Evolutionary conservation across 495 filamentous ascomycete species (phyloP), one percentile per base, ranked within the genome.

Genomic region (Elasticomyces elasticus): DNA sequence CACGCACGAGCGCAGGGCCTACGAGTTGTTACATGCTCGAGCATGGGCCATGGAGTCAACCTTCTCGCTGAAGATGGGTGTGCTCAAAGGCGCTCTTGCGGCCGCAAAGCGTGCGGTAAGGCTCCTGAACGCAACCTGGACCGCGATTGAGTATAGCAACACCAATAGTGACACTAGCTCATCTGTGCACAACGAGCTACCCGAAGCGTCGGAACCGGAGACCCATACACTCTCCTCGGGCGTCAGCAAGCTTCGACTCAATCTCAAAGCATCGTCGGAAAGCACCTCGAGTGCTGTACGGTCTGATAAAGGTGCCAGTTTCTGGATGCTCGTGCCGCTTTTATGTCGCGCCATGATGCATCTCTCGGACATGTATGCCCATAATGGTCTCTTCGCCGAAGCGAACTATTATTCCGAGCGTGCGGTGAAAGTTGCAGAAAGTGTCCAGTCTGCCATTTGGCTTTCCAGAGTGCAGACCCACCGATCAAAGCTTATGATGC

Each of bases 401-500:
- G 85, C 90, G 6, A 72, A 91, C n/a, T 92, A 89, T 67, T 94
- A 94, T 61, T 78, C 83, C 6, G 84, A 95, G 57, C 83, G 94
- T 63, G 87, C 87, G 1, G 71, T 85, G 47, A 87, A 86, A 64
- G 79, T 95, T 55, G 88, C 86, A 45, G 74, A 78, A 40, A 79
- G 82, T 12, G 77, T 83, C 9, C 71, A 77, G 31, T 82, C 87
- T 2, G 75, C 78, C 58, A 71, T 77, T 17, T 78, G 83, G 35
- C 59, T 76, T 10, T 71, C 76, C 3, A 67, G 77, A 26, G 20
- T 54, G 11, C 19, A 25, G 23, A 46, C 12, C n/a, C 55, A 55
- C 26, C n/a, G 59, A 19, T 30, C 43, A 35, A 42, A 37, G 7
- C 27, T 62, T 17, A 26, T 58, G 24, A 27, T 23, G 5, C 9